Evolutionary conservation across 306 rosid genomes (phyloP).

Genomic region (Arachis stenosperma): DNA sequence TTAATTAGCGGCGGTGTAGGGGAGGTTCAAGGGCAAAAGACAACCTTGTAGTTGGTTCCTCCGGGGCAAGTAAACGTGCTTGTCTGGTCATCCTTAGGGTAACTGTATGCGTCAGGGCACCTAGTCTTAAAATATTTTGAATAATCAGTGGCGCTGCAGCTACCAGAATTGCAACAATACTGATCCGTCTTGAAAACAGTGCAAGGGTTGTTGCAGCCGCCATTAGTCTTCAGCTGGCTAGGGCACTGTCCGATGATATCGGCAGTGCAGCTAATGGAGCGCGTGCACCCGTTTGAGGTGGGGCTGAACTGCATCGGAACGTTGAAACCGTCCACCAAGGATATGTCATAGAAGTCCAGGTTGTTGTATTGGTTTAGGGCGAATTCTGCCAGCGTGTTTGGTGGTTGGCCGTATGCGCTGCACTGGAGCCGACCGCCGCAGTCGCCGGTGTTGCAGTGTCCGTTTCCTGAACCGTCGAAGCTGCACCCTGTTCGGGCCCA

Average conservation of each 20-base stretch:
- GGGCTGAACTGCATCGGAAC: constrained; percentile 53
- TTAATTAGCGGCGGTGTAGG: too few relatives aligned
- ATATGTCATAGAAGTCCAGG: constrained; percentile 51
- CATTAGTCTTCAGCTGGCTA: constrained; percentile 1
- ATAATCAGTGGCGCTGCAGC: constrained; percentile 36
- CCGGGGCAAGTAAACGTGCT: constrained; percentile 44
- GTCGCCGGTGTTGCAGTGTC: constrained; percentile 55
- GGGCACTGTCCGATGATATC: constrained; percentile 62
- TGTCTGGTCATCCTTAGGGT: constrained; percentile 48
- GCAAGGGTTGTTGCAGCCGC: constrained; percentile 63
- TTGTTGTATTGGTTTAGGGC: constrained; percentile 43
- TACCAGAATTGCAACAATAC: constrained; percentile 46
- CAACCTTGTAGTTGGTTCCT: constrained; percentile 50
- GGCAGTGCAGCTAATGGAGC: constrained; percentile 34
- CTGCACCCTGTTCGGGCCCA: constrained; percentile 66
- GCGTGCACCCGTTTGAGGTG: constrained; percentile 35
- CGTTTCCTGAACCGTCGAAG: constrained; percentile 38
- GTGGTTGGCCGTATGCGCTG: constrained; percentile 45
- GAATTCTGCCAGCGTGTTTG: constrained; percentile 61
- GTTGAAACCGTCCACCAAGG: constrained; percentile 52
- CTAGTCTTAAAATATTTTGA: constrained; percentile 47
- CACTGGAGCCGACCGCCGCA: constrained; percentile 48
- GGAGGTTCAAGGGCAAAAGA: constrained; percentile 41
- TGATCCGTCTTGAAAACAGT: constrained; percentile 37
- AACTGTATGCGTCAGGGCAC: constrained; percentile 51